Percentiles rank a stretch among this genome's conserved stretches.
Evolutionary conservation across 306 rosid genomes (phyloP).

Genomic region (Amphicarpaea edgeworthii): DNA sequence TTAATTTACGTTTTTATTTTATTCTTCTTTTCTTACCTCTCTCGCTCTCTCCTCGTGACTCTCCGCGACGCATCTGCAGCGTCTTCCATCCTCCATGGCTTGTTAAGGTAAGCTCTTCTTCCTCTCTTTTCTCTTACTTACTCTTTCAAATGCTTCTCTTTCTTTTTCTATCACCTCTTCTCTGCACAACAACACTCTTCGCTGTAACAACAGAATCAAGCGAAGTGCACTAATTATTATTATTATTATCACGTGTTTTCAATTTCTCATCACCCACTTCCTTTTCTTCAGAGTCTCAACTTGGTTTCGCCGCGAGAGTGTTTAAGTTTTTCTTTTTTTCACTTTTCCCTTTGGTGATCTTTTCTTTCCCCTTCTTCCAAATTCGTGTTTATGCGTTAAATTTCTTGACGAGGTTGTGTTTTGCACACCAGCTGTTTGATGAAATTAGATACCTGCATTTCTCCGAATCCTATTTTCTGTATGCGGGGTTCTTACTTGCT

Average conservation of each 20-base stretch:
- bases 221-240: background rate
- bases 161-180: background rate
- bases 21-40: background rate
- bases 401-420: background rate
- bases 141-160: background rate
- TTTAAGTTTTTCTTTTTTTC: background rate
- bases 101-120: background rate
- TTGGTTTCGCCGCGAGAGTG: background rate
- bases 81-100: background rate
- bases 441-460: background rate
- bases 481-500: background rate
- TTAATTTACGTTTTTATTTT: too few species aligned
- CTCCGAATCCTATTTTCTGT: background rate
- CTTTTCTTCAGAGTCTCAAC: background rate
- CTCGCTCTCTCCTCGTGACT: background rate
- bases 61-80: background rate
- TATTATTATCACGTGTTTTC: background rate
- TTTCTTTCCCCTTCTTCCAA: background rate
- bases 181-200: background rate
- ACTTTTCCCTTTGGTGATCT: background rate
- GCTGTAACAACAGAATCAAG: background rate
- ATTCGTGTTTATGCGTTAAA: background rate
- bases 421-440: background rate
- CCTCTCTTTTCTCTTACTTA: background rate
- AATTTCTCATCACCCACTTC: background rate